These are phyloP conservation scores for Taphrina wiesneri DNA, from an alignment of 1,139 yeast species.

Conservation along the genomic window DNA sequence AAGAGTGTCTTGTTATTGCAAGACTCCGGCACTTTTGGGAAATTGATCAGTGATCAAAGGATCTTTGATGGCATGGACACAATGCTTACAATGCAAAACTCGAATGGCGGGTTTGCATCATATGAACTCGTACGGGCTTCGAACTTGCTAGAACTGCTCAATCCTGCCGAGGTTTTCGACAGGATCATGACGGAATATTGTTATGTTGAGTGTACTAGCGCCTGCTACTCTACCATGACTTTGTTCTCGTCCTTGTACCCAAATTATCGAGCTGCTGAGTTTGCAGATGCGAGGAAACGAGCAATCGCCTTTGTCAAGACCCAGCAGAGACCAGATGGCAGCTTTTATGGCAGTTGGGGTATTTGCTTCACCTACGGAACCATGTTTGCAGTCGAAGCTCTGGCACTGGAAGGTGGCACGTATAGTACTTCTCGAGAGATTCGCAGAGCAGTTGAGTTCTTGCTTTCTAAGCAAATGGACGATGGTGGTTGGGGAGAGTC, in stretches of 20 bases:
- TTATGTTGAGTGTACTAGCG: conserved; percentile 96
- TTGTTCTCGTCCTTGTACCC: conserved; percentile 66
- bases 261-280: conserved; percentile 64
- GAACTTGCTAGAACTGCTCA: conserved; percentile 68
- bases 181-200: conserved; percentile 98
- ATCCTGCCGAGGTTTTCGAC: conserved; percentile 97
- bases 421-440: conserved; percentile 67
- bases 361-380: conserved; percentile 94
- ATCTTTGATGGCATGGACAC: conserved; percentile 73
- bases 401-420: conserved; percentile 64
- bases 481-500: conserved; percentile 98
- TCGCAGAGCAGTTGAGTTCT: conserved; percentile 77
- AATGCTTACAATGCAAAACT: conserved; percentile 71
- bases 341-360: conserved; percentile 99
- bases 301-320: conserved; percentile 72
- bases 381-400: conserved; percentile 96
- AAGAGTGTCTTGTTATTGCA: conserved; percentile 93
- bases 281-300: conserved; percentile 64
- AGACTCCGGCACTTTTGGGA: conserved; percentile 56
- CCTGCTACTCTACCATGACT: conserved; percentile 83
- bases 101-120: conserved; percentile 89
- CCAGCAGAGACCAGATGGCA: conserved; percentile 76
- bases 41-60: conserved; percentile 56
- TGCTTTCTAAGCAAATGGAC: conserved; percentile 67
- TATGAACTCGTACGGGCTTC: conserved; percentile 87